Conservation (phyloP, 1,139 yeast genomes). For the Candida tetrigidarum region DNA sequence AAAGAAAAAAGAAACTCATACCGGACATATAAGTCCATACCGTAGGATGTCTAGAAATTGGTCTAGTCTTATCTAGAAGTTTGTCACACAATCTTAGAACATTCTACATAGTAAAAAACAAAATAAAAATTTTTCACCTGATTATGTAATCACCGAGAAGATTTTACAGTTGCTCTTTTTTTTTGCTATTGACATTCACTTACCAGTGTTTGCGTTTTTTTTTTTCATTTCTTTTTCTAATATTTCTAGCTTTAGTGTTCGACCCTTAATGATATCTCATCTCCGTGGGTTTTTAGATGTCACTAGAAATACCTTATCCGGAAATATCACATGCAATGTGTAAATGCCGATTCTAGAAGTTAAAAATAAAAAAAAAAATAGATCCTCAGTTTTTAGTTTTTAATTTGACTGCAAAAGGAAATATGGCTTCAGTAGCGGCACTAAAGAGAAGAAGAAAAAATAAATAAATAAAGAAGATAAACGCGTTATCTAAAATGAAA, state of each 20-base stretch:
- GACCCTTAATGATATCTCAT: too few relatives aligned
- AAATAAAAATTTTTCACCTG: neutral
- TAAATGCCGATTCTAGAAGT: neutral
- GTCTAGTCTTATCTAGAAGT: too few relatives aligned
- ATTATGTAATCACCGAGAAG: neutral
- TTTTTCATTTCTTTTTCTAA: neutral
- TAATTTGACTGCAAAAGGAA: slow-evolving; percentile 6
- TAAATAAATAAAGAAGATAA: too few relatives aligned
- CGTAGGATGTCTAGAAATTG: neutral
- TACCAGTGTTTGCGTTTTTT: neutral
- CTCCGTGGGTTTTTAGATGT: neutral
- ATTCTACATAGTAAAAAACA: too few relatives aligned
- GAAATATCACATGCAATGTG: slow-evolving; percentile 1
- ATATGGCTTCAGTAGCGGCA: neutral
- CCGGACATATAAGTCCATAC: slow-evolving; percentile 3
- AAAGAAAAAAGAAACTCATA: neutral
- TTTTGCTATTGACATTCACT: too few relatives aligned
- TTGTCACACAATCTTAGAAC: neutral
- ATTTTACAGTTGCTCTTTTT: neutral
- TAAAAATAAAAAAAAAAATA: too few relatives aligned
- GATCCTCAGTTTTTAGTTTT: neutral
- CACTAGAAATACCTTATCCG: neutral
- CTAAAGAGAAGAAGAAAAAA: neutral
- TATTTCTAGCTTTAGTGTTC: neutral
- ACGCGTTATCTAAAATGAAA: too few relatives aligned